These are phyloP conservation scores for Madurella mycetomatis DNA, from an alignment of 2,329 filamentous ascomycete genomes.

Conservation along the genomic window DNA sequence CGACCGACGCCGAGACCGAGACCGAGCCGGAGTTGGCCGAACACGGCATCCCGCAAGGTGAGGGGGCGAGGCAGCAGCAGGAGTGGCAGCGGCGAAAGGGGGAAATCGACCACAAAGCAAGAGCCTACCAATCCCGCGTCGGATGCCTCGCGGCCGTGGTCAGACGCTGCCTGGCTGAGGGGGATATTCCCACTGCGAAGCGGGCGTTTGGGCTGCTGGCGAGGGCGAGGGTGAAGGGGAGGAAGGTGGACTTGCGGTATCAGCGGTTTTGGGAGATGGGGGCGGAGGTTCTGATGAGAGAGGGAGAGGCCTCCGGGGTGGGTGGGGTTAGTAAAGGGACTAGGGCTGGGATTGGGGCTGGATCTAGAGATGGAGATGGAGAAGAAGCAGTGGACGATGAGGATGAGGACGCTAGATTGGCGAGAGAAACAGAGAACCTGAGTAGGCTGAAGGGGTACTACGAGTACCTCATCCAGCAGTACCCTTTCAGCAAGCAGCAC, in stretches of 20 bases:
- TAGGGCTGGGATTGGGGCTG: too few species aligned
- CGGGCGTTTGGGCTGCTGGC: constrained; percentile 72
- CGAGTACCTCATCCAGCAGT: constrained; percentile 70
- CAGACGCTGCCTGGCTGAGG: constrained; percentile 65
- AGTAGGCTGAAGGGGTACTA: constrained; percentile 58
- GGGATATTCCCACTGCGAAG: constrained; percentile 67
- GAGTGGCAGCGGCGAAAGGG: background rate
- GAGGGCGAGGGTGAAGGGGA: constrained; percentile 48
- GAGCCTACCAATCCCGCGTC: constrained; percentile 48
- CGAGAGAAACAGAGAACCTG: constrained; percentile 36
- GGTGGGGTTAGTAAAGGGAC: background rate
- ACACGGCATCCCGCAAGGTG: too few species aligned
- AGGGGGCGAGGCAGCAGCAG: background rate
- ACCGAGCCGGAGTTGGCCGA: too few species aligned
- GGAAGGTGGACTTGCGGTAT: constrained; percentile 62
- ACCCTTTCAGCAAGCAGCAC: constrained; percentile 62
- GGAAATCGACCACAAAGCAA: constrained; percentile 12
- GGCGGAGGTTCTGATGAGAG: constrained; percentile 74
- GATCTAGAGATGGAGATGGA: background rate
- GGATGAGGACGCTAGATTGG: constrained; percentile 11
- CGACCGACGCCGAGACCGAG: constrained; percentile 17
- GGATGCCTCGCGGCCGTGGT: constrained; percentile 64
- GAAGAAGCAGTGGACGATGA: constrained; percentile 1
- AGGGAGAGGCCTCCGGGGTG: constrained; percentile 31
- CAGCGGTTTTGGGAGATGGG: constrained; percentile 76